Evolutionary conservation across 441 rosid species (phyloP), one percentile per base, ranked within the genome.

Genomic region (Populus hybrid): DNA sequence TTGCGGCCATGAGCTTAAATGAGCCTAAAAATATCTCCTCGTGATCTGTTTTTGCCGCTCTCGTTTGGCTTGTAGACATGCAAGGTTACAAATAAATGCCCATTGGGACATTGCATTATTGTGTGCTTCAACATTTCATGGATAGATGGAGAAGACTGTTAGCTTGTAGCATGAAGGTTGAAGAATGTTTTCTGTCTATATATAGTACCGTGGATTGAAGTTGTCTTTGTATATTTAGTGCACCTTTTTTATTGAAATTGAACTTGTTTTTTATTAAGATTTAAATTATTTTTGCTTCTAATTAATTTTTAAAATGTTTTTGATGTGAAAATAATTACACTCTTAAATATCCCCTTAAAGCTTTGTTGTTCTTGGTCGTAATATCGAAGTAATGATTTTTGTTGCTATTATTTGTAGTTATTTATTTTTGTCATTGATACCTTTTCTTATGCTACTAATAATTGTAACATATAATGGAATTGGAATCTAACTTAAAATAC

Each of bases 1-100:
- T 53, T 32, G 63, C 81, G 18, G 84, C 84, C 18, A 69, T 87
- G 57, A 89, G 84, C 70, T 75, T 70, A 75, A 28, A 65, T n/a
- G 68, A 24, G 28, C 68, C 68, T 7, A 1, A 23, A 9, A 23
- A 24, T 65, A 46, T 46, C 6, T 65, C 12, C 12, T 24, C 24
- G 32, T 10, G 26, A 21, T 65, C 28, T 3, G 14, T 65, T 26
- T 65, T 9, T 10, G 28, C 53, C 72, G 34, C 35, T 64, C 16
- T 59, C 24, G 3, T 67, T 21, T n/a, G 65, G 24, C 19, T 9
- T 16, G 30, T 64, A 24, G 30, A 28, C 24, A 64, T n/a, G 21
- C 21, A 64, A 64, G 68, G 68, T 24, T 9, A 7, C 53, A 9
- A 64, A 64, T 64, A 64, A 64, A 64, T 24, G 68, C 30, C 32